These are phyloP conservation scores for Emmonsiellopsis sp. DNA, from an alignment of 2,329 filamentous ascomycete genomes.

Conservation along the genomic window DNA sequence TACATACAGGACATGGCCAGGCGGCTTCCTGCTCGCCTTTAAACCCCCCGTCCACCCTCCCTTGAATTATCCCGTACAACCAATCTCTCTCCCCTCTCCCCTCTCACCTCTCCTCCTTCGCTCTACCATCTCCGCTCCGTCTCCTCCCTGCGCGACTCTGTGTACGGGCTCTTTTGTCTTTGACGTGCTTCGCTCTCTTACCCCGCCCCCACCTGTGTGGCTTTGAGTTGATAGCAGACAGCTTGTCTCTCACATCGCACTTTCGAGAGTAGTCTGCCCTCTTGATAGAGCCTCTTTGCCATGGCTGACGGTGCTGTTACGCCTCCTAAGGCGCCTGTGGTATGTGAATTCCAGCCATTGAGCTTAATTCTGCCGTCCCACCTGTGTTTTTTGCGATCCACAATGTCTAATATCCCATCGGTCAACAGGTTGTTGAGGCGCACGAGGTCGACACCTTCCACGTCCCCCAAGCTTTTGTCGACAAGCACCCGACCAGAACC, in stretches of 20 bases:
- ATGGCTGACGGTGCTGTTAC: conserved; percentile 31
- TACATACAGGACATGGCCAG: no score
- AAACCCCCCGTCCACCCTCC: no score
- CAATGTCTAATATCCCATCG: conserved; percentile 12
- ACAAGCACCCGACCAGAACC: conserved; percentile 52
- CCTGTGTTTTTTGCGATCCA: not conserved
- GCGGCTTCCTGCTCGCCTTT: no score
- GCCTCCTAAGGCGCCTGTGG: conserved; percentile 31
- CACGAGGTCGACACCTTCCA: conserved; percentile 44
- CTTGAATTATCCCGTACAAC: no score
- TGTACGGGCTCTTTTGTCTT: not conserved
- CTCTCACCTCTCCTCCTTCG: no score
- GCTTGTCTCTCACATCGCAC: not conserved
- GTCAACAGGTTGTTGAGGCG: conserved; percentile 37
- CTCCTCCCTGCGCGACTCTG: no score
- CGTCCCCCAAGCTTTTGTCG: conserved; percentile 48
- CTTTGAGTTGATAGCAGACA: no score
- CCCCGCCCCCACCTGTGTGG: not conserved
- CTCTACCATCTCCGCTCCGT: no score
- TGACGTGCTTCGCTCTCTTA: not conserved
- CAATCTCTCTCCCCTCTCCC: no score
- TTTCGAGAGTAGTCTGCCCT: not conserved
- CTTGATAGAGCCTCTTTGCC: conserved; percentile 7
- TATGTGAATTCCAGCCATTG: conserved; percentile 18
- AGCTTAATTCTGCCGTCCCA: not conserved